Evolutionary conservation across 495 filamentous ascomycete genomes (phyloP).

Genomic region (Opeltia flavorubescens): DNA sequence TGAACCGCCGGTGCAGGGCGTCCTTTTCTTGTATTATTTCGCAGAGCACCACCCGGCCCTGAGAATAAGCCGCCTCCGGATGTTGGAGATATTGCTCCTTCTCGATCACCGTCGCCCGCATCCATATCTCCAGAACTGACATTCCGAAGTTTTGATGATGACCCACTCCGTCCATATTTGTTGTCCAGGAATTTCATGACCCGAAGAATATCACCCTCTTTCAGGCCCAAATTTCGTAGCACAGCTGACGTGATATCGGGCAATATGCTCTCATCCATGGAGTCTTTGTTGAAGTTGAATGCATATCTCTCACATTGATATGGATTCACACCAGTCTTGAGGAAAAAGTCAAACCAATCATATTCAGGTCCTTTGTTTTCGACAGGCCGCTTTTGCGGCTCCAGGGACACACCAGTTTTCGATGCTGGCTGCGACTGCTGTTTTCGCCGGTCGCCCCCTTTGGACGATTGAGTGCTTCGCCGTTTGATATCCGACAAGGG

Average conservation of each 20-base stretch:
- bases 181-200: slow-evolving; percentile 81
- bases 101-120: slow-evolving; percentile 35
- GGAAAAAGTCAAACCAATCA: slow-evolving; percentile 99
- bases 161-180: slow-evolving; percentile 53
- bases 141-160: slow-evolving; percentile 43
- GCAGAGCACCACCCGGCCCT: slow-evolving; percentile 72
- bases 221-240: slow-evolving; percentile 73
- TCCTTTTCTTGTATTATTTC: slow-evolving; percentile 92
- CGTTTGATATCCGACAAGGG: slow-evolving; percentile 68
- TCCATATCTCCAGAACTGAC: slow-evolving; percentile 48
- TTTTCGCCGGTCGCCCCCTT: slow-evolving; percentile 16
- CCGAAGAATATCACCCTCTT: slow-evolving; percentile 91
- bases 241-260: slow-evolving; percentile 73
- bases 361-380: slow-evolving; percentile 51
- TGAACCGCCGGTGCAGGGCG: slow-evolving; percentile 73
- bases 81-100: slow-evolving; percentile 15
- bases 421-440: slow-evolving; percentile 7
- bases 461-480: slow-evolving; percentile 17
- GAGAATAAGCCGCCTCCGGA: slow-evolving; percentile 69
- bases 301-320: slow-evolving; percentile 91
- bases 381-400: slow-evolving; percentile 23
- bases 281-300: slow-evolving; percentile 72
- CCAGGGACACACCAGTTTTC: slow-evolving; percentile 39
- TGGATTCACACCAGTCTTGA: slow-evolving; percentile 76
- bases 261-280: slow-evolving; percentile 85